Conservation (phyloP, 2,329 filamentous ascomycete species). For the Ploettnerulaceae sp. region DNA sequence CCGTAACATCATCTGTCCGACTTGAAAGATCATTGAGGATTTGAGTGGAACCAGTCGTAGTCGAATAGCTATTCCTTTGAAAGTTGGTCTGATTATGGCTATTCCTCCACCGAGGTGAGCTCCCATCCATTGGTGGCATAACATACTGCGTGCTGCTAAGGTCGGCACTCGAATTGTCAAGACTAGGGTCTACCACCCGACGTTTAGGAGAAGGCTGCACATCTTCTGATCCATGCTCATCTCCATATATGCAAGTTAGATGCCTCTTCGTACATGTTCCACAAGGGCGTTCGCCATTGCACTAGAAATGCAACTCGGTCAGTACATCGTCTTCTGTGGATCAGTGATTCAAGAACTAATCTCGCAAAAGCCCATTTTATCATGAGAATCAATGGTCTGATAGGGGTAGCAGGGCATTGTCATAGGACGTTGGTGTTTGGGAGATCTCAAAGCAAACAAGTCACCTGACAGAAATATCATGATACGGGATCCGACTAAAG, state of each 20-base stretch:
- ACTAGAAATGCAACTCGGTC: conserved; percentile 12
- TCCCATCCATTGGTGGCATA: background rate
- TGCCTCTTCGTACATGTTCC: conserved; percentile 52
- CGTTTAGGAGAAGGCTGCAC: conserved; percentile 32
- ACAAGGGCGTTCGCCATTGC: conserved; percentile 44
- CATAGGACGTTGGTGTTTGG: too few species aligned
- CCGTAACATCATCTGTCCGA: background rate
- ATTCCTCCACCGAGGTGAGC: background rate
- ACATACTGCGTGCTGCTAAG: too few species aligned
- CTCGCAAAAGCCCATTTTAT: too few species aligned
- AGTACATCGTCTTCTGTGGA: background rate
- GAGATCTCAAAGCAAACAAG: too few species aligned
- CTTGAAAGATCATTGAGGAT: background rate
- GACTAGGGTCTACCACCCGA: conserved; percentile 16
- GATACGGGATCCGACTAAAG: too few species aligned
- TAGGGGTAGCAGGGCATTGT: too few species aligned
- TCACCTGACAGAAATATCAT: too few species aligned
- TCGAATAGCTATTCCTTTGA: background rate
- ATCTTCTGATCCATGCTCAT: conserved; percentile 30
- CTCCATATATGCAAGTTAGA: conserved; percentile 41
- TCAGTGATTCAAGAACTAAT: too few species aligned
- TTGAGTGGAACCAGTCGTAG: background rate
- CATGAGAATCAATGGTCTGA: too few species aligned
- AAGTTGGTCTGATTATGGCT: background rate
- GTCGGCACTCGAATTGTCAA: background rate